phyloP scores from a whole-genome alignment of 257 asterid species.

The Sherardia arvensis region DNA sequence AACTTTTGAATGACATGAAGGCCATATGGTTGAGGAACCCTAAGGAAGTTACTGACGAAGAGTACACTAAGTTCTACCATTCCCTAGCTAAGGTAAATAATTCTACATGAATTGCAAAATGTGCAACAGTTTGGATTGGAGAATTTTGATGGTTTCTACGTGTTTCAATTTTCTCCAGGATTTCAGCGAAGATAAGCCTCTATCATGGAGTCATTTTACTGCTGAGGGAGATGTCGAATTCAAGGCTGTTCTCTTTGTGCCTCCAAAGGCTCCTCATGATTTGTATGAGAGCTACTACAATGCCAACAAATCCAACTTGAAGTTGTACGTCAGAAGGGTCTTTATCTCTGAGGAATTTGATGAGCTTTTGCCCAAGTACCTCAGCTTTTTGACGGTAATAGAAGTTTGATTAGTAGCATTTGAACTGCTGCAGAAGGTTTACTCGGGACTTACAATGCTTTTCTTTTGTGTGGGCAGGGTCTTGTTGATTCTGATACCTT shows the following conservation, averaged over 20 bases:
- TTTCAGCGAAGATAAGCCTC: conserved; percentile 75
- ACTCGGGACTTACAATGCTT: background rate
- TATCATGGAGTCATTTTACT: conserved; percentile 81
- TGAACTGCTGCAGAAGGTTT: background rate
- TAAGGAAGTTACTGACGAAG: conserved; percentile 90
- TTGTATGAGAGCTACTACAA: conserved; percentile 88
- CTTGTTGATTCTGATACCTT: conserved; percentile 96
- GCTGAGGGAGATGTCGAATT: conserved; percentile 98
- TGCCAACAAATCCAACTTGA: conserved; percentile 71
- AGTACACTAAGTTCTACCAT: conserved; percentile 71
- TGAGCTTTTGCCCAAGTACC: conserved; percentile 85
- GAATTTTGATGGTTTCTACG: conserved; percentile 1
- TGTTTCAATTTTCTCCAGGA: conserved; percentile 37
- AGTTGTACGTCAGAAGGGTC: conserved; percentile 74
- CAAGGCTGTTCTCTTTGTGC: conserved; percentile 79
- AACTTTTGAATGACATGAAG: conserved; percentile 79
- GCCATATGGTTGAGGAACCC: conserved; percentile 92
- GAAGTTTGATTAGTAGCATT: conserved; percentile 1
- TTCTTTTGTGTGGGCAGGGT: conserved; percentile 42
- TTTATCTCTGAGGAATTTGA: conserved; percentile 92
- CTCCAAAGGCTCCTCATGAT: conserved; percentile 93
- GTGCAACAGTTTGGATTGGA: background rate
- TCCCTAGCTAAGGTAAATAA: conserved; percentile 67
- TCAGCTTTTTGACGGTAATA: conserved; percentile 76
- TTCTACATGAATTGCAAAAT: background rate